Evolutionary conservation across 192 early-diverging fungal species (phyloP), one percentile per base, ranked within the genome.

Genomic region (Coemansia sp.): DNA sequence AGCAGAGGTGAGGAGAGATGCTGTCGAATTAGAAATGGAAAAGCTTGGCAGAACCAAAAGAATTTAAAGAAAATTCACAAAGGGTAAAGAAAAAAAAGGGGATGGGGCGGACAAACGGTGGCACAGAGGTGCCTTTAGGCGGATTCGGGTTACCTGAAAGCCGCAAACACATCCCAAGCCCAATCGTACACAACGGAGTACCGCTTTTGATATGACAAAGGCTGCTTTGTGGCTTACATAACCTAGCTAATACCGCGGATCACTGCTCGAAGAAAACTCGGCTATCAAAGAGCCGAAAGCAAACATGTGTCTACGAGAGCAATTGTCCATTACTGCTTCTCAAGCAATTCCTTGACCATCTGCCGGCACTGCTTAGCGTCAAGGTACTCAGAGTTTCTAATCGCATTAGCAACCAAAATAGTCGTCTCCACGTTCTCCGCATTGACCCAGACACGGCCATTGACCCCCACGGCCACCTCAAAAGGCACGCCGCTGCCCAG

Each of bases 391-490:
- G 88, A 90, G 55, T 87, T 85, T 43, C 85, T 82, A 60, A 95
- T 90, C 1, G 88, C 88, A 59, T 92, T 93, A 20, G 77, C 76
- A 9, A 89, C 77, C 47, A 88, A 57, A 34, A 93, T 86, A 1
- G 90, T 92, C 50, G 88, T 83, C 28, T 76, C 75, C 3, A 84
- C 59, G 25, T 66, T 76, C 26, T 85, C 86, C 11, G 91, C 85
- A 34, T 91, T 90, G 58, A 99, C 73, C 96, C 97, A 99, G 35
- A 98, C 86, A 21, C 91, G 87, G 16, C 97, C 97, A 69, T 99
- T 99, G 71, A 96, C 85, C 6, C 96, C 97, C 31, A 95, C 86
- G 1, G 95, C 94, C 6, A 85, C 84, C 72, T 99, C 95, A 69
- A 96, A 96, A 2, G 93, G 86, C 33, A 94, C 69, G 3, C 87